Evolutionary conservation across 2,329 filamentous ascomycete species (phyloP).

Genomic region (Beauveria rudraprayagi): DNA sequence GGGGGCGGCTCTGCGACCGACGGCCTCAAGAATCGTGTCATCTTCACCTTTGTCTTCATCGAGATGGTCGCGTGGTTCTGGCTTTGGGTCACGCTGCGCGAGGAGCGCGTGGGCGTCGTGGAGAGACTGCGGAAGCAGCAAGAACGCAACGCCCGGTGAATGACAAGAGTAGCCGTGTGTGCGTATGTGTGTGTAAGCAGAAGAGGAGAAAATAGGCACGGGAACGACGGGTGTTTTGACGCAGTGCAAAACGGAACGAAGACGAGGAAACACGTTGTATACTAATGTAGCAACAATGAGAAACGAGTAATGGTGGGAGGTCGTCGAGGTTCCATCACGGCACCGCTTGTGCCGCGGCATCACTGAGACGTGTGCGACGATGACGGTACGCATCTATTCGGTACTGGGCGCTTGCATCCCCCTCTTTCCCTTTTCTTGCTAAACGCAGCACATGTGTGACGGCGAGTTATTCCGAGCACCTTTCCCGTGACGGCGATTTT

Average conservation of each 20-base stretch:
- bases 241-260: background rate
- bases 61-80: conserved; percentile 85
- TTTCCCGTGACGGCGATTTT: background rate
- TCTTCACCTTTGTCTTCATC: conserved; percentile 78
- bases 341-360: too few species aligned
- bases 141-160: conserved; percentile 1
- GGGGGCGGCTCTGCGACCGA: conserved; percentile 48
- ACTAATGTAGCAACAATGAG: background rate
- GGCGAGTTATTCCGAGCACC: background rate
- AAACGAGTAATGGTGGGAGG: background rate
- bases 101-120: conserved; percentile 46
- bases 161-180: background rate
- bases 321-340: too few species aligned
- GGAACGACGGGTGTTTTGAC: background rate
- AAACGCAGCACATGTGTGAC: background rate
- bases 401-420: background rate
- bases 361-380: background rate
- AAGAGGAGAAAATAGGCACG: background rate
- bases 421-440: background rate
- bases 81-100: conserved; percentile 63
- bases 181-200: background rate
- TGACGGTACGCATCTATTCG: background rate
- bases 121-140: conserved; percentile 28
- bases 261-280: background rate
- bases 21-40: conserved; percentile 70